Percentiles rank a stretch among this genome's conserved stretches.
phyloP scores from a whole-genome alignment of 1,139 yeast species.

The Blastobotrys petasosporus region DNA sequence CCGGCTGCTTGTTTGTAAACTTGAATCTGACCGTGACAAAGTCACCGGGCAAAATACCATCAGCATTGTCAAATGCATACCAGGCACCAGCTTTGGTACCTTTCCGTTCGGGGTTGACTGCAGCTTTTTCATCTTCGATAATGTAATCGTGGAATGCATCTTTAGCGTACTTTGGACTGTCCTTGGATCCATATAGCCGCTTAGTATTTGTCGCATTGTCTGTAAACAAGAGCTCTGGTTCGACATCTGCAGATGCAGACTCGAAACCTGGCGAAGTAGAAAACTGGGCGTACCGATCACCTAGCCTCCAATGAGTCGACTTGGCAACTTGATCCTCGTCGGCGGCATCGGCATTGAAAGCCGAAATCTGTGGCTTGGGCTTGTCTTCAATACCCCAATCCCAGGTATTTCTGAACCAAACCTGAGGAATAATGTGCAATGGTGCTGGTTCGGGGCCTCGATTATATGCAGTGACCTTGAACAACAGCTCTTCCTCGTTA shows the following conservation, averaged over 20 bases:
- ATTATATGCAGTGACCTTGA: conserved; percentile 86
- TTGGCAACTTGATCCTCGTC: conserved; percentile 38
- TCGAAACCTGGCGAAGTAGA: conserved; percentile 82
- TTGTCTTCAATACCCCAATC: conserved; percentile 65
- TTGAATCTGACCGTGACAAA: conserved; percentile 83
- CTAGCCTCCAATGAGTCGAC: conserved; percentile 66
- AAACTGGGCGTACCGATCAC: conserved; percentile 63
- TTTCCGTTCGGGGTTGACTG: conserved; percentile 58
- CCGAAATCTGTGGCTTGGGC: conserved; percentile 1
- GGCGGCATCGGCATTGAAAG: not conserved
- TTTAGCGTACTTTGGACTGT: conserved; percentile 51
- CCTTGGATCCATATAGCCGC: conserved; percentile 52
- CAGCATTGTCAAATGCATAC: conserved; percentile 68
- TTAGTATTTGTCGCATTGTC: conserved; percentile 81
- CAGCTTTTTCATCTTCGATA: conserved; percentile 52
- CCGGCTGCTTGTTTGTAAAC: conserved; percentile 46
- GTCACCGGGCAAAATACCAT: conserved; percentile 82
- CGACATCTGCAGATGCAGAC: conserved; percentile 44
- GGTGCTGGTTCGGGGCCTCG: conserved; percentile 83
- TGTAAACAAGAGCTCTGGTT: conserved; percentile 72
- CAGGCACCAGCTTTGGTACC: conserved; percentile 83
- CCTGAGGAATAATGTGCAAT: conserved; percentile 78
- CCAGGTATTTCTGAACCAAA: conserved; percentile 90
- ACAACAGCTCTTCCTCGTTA: conserved; percentile 73
- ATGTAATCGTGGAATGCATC: conserved; percentile 89